A percentile compares a stretch with the other conserved stretches of the same genome.
Evolutionary conservation across 805 yeast genomes (phyloP).

Genomic region (Candida maesae): DNA sequence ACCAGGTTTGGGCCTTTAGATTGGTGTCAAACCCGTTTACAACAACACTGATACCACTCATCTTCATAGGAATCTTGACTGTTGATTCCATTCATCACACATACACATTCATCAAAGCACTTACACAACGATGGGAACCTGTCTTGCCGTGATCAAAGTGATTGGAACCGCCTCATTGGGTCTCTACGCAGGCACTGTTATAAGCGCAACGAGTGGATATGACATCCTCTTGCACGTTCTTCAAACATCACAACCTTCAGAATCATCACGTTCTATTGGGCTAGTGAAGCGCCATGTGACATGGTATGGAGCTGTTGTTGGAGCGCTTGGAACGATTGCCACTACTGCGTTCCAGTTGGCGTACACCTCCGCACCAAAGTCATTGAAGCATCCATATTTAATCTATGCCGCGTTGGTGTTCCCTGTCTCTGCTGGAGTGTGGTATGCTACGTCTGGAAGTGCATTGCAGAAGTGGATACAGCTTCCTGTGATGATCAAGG

Average conservation of each 20-base stretch:
- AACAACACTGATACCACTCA: too few relatives aligned
- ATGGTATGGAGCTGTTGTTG: constrained; percentile 26
- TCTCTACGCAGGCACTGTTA: constrained; percentile 50
- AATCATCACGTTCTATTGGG: constrained; percentile 21
- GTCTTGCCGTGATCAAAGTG: constrained; percentile 54
- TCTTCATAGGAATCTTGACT: too few relatives aligned
- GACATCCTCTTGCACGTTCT: constrained; percentile 31
- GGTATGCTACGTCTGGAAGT: constrained; percentile 9
- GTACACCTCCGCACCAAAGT: constrained; percentile 50
- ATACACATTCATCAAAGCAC: not conserved
- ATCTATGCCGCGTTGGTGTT: constrained; percentile 39
- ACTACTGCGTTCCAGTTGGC: constrained; percentile 50
- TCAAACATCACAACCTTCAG: constrained; percentile 30
- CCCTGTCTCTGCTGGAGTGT: constrained; percentile 20
- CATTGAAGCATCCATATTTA: constrained; percentile 69
- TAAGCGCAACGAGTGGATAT: constrained; percentile 26
- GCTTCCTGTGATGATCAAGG: constrained; percentile 5
- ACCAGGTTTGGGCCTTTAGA: too few relatives aligned
- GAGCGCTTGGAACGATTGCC: constrained; percentile 44
- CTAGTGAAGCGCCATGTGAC: constrained; percentile 18
- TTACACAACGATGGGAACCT: constrained; percentile 41
- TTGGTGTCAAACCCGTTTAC: too few relatives aligned
- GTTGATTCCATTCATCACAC: too few relatives aligned
- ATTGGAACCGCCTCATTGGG: constrained; percentile 68
- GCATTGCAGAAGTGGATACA: constrained; percentile 4